Base-by-base conservation (phyloP, 2,329 filamentous ascomycete genomes). In the Monilinia aucupariae region DNA sequence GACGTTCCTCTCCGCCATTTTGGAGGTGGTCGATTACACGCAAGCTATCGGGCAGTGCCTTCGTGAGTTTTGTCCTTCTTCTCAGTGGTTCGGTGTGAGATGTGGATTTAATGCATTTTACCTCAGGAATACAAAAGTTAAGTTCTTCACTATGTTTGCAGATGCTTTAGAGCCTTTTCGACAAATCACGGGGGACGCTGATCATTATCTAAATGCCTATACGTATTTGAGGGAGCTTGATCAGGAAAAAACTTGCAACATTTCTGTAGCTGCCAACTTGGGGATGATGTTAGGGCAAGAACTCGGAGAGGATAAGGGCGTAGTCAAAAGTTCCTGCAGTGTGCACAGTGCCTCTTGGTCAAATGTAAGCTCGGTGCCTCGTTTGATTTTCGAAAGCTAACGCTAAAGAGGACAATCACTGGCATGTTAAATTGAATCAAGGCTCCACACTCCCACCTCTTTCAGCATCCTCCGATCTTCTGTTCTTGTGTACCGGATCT, bases 401-500 rank as follows among this genome's bases (percentile, higher is more conserved):
- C 48, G 51, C 48, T 37, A 62, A 61, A 64, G 45, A 69, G 70
- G 39, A 61, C 22, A 53, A 61, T 7, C 71, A 71, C 30, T 78
- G 78, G 78, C 73, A 68, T 25, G 71, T 79, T 34, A 69, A 70
- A 27, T 54, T 78, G 50, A 17, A n/a, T n/a, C 60, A 37, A 50
- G 59, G 64, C 51, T 49, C 65, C 34, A 59, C 66, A 25, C 22
- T 65, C 37, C 32, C 43, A 22, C 34, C 61, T 30, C 61, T 54
- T 37, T 64, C 51, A n/a, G 59, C 69, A 20, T 66, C 65, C 7
- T 64, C 71, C 9, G 65, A 71, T 25, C 61, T 71, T 12, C 56
- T 87, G 15, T 76, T 85, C 39, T 78, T 87, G 45, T 86, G 83
- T 74, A 86, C 83, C 2, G 84, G 84, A 51, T 81, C 83, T 12